Conservation (phyloP, 1,284 basidiomycete genomes). For the Vanrija humicola region DNA sequence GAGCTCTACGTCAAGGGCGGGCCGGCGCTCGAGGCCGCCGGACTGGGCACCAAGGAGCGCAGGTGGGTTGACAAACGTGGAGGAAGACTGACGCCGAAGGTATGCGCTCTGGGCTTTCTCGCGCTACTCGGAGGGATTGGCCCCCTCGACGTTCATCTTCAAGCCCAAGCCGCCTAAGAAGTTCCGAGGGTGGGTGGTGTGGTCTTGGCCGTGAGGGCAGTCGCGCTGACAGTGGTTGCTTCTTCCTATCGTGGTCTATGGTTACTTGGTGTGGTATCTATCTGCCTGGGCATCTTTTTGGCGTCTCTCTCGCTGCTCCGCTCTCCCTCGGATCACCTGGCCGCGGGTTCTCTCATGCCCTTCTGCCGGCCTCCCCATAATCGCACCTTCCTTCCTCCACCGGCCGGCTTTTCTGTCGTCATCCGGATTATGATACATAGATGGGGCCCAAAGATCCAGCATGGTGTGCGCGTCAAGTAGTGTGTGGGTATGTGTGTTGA, state of each 20-base stretch:
- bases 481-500: constrained; percentile 1
- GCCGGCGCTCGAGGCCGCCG: constrained; percentile 29
- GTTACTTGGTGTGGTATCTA: neutral
- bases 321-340: no score
- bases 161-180: constrained; percentile 37
- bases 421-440: constrained; percentile 1
- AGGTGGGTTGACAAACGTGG: constrained; percentile 30
- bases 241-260: neutral
- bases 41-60: constrained; percentile 35
- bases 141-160: constrained; percentile 28
- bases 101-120: constrained; percentile 37
- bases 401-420: neutral
- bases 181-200: constrained; percentile 40
- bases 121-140: constrained; percentile 35
- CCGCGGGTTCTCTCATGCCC: no score
- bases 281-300: no score
- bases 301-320: no score
- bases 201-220: no score
- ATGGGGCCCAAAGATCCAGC: constrained; percentile 23
- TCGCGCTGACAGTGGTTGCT: neutral
- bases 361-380: neutral
- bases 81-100: constrained; percentile 1
- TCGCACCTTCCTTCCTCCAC: neutral
- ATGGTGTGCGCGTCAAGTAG: neutral
- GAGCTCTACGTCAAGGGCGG: constrained; percentile 33